Evolutionary conservation across 768 basidiomycete genomes (phyloP).

Genomic region (Pholiota microspora): DNA sequence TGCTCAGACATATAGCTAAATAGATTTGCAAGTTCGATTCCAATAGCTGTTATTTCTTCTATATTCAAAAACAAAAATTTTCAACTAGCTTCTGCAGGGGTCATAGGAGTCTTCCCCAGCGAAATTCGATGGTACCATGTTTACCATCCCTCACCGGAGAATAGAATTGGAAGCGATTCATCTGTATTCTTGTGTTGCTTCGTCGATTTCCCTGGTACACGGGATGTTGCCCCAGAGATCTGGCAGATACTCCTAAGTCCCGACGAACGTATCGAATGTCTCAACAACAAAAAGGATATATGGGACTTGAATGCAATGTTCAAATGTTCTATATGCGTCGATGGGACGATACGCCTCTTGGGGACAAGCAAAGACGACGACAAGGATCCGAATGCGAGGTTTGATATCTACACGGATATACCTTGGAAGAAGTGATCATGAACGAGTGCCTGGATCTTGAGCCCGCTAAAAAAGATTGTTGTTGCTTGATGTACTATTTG

Average conservation of each 20-base stretch:
- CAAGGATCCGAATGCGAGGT: neutral
- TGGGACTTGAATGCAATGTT: constrained; percentile 21
- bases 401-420: neutral
- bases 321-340: constrained; percentile 7
- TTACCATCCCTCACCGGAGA: neutral
- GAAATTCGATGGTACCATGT: constrained; percentile 18
- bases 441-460: no score
- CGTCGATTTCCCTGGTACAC: constrained; percentile 6
- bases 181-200: constrained; percentile 23
- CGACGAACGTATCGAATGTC: constrained; percentile 18
- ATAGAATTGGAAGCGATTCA: no score
- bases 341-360: neutral
- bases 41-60: constrained; percentile 18
- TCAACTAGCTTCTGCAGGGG: constrained; percentile 9
- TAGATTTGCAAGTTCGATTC: constrained; percentile 3
- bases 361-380: neutral
- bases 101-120: constrained; percentile 19
- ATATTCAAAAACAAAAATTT: constrained; percentile 20
- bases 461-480: no score
- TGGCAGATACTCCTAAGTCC: constrained; percentile 23
- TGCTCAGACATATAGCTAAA: neutral
- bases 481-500: neutral
- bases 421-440: neutral
- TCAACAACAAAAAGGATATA: constrained; percentile 17
- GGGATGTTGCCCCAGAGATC: constrained; percentile 17